Evolutionary conservation across 495 filamentous ascomycete genomes (phyloP).

Genomic region (Paragyromitra xinjiangensis): DNA sequence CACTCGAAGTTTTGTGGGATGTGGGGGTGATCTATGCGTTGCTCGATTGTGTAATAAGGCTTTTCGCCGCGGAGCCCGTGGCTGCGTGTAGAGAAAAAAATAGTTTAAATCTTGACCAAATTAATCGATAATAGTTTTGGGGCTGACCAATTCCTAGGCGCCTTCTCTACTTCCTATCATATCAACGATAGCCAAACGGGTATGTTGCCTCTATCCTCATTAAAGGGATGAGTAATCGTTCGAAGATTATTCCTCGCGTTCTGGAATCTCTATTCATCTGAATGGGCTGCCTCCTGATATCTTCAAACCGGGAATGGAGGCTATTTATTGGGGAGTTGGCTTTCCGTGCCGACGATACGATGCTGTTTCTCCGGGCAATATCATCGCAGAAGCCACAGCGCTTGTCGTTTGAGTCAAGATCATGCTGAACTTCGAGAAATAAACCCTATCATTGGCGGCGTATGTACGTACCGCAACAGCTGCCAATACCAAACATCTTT

Average conservation of each 20-base stretch:
- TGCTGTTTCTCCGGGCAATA: neutral
- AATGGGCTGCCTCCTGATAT: neutral
- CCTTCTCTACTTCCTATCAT: neutral
- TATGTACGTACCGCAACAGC: conserved; percentile 18
- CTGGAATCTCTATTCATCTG: neutral
- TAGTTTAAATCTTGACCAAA: neutral
- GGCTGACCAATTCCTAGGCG: neutral
- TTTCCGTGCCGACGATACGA: conserved; percentile 13
- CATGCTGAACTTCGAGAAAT: conserved; percentile 16
- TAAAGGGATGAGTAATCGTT: neutral
- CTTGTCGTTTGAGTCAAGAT: neutral
- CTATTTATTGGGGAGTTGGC: neutral
- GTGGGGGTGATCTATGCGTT: neutral
- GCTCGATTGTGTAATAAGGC: neutral
- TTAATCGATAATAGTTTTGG: neutral
- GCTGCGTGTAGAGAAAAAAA: neutral
- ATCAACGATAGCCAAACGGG: neutral
- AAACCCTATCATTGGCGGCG: conserved; percentile 35
- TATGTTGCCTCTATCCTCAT: neutral
- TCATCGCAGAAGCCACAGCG: conserved; percentile 16
- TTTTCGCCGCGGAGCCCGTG: neutral
- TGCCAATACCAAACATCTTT: neutral
- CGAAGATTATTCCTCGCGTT: neutral
- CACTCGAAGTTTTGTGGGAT: conserved; percentile 13
- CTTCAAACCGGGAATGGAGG: neutral